Percentiles rank a stretch among this genome's conserved stretches.
Conservation (phyloP, 371 early-diverging fungal species). For the Smittium mucronatum region DNA sequence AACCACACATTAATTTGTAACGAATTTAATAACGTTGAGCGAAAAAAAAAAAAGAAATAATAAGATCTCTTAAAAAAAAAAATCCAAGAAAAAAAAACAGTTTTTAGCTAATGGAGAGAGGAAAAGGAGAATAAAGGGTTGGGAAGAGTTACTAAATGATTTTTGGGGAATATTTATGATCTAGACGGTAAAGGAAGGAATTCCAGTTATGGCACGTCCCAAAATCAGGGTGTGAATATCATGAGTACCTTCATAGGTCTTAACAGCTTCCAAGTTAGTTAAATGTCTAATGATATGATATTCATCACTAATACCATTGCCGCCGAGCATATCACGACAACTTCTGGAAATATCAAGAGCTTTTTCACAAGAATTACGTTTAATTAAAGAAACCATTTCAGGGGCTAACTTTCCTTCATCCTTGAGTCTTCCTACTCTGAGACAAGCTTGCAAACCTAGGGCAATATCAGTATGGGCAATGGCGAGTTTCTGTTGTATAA, state of each 20-base stretch:
- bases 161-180: too few relatives aligned
- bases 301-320: constrained; percentile 93
- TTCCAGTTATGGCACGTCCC: constrained; percentile 90
- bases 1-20: too few relatives aligned
- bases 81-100: too few relatives aligned
- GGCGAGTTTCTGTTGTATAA: constrained; percentile 94
- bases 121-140: too few relatives aligned
- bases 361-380: constrained; percentile 94
- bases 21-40: too few relatives aligned
- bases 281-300: constrained; percentile 94
- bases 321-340: constrained; percentile 77
- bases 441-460: constrained; percentile 75
- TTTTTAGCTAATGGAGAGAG: too few relatives aligned
- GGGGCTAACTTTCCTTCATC: constrained; percentile 74
- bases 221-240: constrained; percentile 92
- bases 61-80: too few relatives aligned
- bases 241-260: constrained; percentile 94
- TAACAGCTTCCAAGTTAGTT: constrained; percentile 89
- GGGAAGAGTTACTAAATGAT: too few relatives aligned
- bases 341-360: constrained; percentile 83
- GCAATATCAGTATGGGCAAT: constrained; percentile 90
- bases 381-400: constrained; percentile 94
- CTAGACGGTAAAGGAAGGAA: constrained; percentile 48
- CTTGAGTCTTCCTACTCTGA: constrained; percentile 90
- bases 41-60: too few relatives aligned